Evolutionary conservation across 805 yeast species (phyloP), one percentile per base, ranked within the genome.

Genomic region (Candida odintsovae): DNA sequence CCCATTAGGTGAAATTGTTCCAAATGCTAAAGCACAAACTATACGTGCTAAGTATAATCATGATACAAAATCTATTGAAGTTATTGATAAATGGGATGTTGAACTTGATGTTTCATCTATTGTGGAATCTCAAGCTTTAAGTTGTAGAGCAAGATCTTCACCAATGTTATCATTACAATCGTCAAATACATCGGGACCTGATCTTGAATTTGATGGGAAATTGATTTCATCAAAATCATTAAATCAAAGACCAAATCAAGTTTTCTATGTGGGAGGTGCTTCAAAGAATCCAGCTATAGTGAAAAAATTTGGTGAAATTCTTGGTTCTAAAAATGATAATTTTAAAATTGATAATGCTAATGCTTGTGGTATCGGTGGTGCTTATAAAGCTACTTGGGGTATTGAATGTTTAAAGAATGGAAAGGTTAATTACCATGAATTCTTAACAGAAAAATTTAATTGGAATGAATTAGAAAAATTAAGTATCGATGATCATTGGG

Each of bases 301-400:
- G 28, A 63, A 67, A 19, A 83, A 78, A 52, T 83, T 86, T 70
- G 80, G 90, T 11, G 70, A 82, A 12, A 80, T 90, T 8, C 64
- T 90, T 31, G 90, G 90, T 6, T 59, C 68, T 21, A 65, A 71
- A 2, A 61, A 69, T 29, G 94, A 90, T 1, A 80, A 84, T 50
- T 86, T 66, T 61, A 77, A 79, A 49, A 82, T 85, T 35, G 90
- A 86, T 57, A 77, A 87, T 41, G 80, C 92, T 8, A 90, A 90
- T 65, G 94, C 96, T 1, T 90, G 97, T 72, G 97, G 96, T 0
- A 64, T 87, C 31, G 97, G 97, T 22, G 96, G 96, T 4, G 92
- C 95, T 38, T 86, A 76, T 66, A 85, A 86, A 61, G 92, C 96
- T 1, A 70, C 82, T 41, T 89, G 95, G 95, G 77, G 87, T 35